Percentiles rank a stretch among this genome's conserved stretches.
Conservation (phyloP, 225 moss, liverwort and hornwort species). For the Thuidium tamariscinum region DNA sequence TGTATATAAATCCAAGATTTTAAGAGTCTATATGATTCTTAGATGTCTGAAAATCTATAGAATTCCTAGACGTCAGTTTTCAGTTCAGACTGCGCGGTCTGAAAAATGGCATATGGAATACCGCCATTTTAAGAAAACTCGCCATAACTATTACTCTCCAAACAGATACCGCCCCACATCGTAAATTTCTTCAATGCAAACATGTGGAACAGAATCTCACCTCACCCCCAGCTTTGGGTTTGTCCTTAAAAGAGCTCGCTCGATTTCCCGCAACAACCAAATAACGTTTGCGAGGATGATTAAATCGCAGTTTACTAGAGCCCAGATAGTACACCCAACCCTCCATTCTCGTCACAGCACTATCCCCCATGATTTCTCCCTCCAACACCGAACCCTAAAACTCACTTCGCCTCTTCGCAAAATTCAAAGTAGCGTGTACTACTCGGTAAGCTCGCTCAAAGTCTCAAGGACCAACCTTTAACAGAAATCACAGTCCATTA, state of each 20-base stretch:
- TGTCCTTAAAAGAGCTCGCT: constrained; percentile 35
- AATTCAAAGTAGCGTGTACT: neutral
- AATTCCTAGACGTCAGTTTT: too few species aligned
- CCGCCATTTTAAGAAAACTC: too few species aligned
- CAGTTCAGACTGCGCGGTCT: too few species aligned
- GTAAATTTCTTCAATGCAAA: neutral
- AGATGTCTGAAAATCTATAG: too few species aligned
- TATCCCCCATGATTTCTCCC: constrained; percentile 7
- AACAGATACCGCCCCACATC: neutral
- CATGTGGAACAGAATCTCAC: neutral
- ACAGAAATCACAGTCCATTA: neutral
- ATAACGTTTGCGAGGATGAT: constrained; percentile 30
- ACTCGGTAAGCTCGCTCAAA: neutral
- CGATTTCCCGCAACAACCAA: constrained; percentile 28
- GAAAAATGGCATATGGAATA: too few species aligned
- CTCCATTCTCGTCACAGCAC: constrained; percentile 13
- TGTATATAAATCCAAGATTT: too few species aligned
- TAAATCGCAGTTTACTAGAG: constrained; percentile 29
- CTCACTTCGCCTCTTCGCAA: neutral
- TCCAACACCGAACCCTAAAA: neutral
- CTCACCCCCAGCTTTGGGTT: constrained; percentile 12
- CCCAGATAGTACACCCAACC: constrained; percentile 30
- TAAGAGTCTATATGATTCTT: too few species aligned
- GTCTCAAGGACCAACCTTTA: neutral
- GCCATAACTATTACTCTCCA: neutral